Base-by-base conservation (phyloP, 1,284 basidiomycete species). In the Volvariella surrecta region DNA sequence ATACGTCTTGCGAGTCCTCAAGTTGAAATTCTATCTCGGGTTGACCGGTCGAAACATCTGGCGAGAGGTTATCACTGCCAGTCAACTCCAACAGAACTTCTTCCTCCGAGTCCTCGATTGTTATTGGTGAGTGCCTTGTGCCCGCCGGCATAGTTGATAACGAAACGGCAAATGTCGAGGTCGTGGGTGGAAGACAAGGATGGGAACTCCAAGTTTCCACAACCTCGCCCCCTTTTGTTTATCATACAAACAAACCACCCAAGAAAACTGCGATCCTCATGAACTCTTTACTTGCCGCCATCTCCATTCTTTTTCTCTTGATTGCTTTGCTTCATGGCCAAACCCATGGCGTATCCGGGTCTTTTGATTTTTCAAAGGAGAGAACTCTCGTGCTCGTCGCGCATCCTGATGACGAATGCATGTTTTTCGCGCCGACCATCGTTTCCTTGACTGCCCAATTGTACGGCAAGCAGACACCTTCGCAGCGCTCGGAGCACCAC, bases 361-460 rank as follows among this genome's bases (percentile, higher is more conserved):
- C 18, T 19, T 6, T 35, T 15, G 34, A 35, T 6, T 19, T 35
- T 35, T 6, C 13, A 19, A 35, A 35, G 13, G 34, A 38, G 40
- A 61, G 61, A 15, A 52, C 85, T 34, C 68, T 94, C 19, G 57
- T 93, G 2, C 62, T 94, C 37, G 92, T 88, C 0, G 89, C 90
- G 8, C 90, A 94, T 54, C 90, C 90, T 1, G 92, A 95, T 57
- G 92, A 95, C 58, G 92, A 95, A 64, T 81, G 80, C 56, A 79
- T 94, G 72, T 96, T 96, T 70, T 96, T 96, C 57, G 83, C 81
- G 0, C 91, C 92, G 0, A 85, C 85, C 0, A 57, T 95, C 9
- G 66, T 80, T 20, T 69, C 79, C 2, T 64, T 87, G n/a, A 52
- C 49, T 18, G 53, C 42, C 28, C 31, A 28, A 11, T 11, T 28